Percentiles rank a stretch among this genome's conserved stretches.
Conservation (phyloP, 2,329 filamentous ascomycete species). For the Thyridium curvatum region DNA sequence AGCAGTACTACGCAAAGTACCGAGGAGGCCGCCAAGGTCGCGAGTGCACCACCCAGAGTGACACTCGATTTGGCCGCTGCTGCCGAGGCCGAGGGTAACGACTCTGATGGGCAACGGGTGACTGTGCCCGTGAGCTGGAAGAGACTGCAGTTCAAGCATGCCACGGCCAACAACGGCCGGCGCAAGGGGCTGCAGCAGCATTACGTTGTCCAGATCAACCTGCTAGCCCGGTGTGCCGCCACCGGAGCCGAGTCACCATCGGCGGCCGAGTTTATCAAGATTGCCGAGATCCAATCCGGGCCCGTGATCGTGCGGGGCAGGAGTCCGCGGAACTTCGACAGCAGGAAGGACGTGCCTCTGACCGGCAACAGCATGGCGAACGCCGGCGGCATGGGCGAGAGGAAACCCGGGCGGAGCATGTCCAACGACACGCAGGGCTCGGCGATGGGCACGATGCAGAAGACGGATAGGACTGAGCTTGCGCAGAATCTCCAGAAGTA, state of each 20-base stretch:
- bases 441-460: constrained; percentile 3
- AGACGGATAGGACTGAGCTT: constrained; percentile 12
- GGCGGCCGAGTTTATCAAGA: constrained; percentile 52
- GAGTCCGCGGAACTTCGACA: constrained; percentile 91
- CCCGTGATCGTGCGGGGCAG: constrained; percentile 93
- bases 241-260: background rate
- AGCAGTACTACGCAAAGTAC: background rate
- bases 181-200: constrained; percentile 93
- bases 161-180: constrained; percentile 91
- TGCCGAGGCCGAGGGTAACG: constrained; percentile 69
- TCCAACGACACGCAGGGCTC: constrained; percentile 21
- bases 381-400: constrained; percentile 24
- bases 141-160: constrained; percentile 88
- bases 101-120: constrained; percentile 33
- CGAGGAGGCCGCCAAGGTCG: constrained; percentile 41
- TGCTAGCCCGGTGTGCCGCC: constrained; percentile 47
- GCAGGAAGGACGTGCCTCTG: constrained; percentile 76
- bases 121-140: constrained; percentile 89
- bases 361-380: constrained; percentile 26
- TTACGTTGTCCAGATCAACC: constrained; percentile 80
- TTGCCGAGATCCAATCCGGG: constrained; percentile 83
- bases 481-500: constrained; percentile 20
- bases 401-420: constrained; percentile 36
- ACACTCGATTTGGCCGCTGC: constrained; percentile 44
- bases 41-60: constrained; percentile 45